A percentile compares a stretch with the other conserved stretches of the same genome.
Evolutionary conservation across 2,329 filamentous ascomycete genomes (phyloP).

Genomic region (Phaeomoniella chlamydospora): DNA sequence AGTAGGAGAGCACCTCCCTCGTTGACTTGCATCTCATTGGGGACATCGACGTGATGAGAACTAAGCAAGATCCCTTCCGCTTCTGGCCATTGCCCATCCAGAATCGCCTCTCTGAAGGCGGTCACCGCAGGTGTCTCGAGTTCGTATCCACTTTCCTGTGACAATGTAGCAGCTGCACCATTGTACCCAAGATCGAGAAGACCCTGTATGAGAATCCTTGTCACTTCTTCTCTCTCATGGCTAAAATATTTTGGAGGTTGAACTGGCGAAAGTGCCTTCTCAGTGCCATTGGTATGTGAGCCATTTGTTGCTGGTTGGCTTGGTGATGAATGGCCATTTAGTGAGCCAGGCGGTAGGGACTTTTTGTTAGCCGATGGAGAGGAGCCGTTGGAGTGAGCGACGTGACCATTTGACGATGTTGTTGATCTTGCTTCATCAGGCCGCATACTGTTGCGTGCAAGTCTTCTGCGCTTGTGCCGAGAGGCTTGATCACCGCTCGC

Average conservation of each 20-base stretch:
- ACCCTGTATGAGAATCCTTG: constrained; percentile 81
- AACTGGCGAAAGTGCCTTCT: constrained; percentile 14
- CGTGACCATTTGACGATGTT: constrained; percentile 40
- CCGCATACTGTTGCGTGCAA: constrained; percentile 45
- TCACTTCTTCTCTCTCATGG: constrained; percentile 85
- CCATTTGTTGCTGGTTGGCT: constrained; percentile 20
- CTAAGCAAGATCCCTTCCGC: constrained; percentile 70
- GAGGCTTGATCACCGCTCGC: no score
- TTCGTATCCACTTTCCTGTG: constrained; percentile 70
- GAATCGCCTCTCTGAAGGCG: constrained; percentile 67
- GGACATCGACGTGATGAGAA: constrained; percentile 15
- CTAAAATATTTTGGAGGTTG: constrained; percentile 51
- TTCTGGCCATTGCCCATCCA: constrained; percentile 66
- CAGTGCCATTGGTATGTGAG: constrained; percentile 22
- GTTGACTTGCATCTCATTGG: constrained; percentile 28
- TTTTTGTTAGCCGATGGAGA: constrained; percentile 27
- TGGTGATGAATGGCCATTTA: constrained; percentile 40
- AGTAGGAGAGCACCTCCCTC: constrained; percentile 53
- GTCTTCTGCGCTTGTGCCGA: constrained; percentile 43
- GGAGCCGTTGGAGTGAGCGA: constrained; percentile 43
- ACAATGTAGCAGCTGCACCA: constrained; percentile 58
- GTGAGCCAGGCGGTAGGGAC: constrained; percentile 28
- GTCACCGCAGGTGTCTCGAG: constrained; percentile 76
- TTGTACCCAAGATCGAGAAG: constrained; percentile 79
- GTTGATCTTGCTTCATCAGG: constrained; percentile 36